Evolutionary conservation across 2,329 filamentous ascomycete genomes (phyloP), one percentile per base, ranked within the genome.

Genomic region (Fusarium tuaranense): DNA sequence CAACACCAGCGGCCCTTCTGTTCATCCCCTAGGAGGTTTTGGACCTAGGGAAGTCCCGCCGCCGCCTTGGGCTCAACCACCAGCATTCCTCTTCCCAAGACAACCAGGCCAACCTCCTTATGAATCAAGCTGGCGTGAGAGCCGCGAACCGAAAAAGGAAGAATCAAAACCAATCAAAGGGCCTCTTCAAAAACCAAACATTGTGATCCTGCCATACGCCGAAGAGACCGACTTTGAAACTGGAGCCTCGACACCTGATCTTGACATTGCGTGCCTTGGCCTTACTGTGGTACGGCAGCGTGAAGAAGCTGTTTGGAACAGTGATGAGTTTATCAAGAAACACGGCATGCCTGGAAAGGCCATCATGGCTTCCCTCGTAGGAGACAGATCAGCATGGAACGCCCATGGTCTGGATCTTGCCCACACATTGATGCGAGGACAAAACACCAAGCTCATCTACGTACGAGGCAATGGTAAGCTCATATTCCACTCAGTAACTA

Each of bases 321-420:
- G 53, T 2, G 72, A 74, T 14, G 9, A 34, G 0, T 72, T 69
- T 10, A 32, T 30, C 4, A 22, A 46, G 3, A 22, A 59, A 0
- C 59, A 30, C 0, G 32, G 16, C 1, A 58, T 67, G 5, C 62
- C 65, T 2, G 65, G 58, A 0, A 74, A 64, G 44, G 53, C 62
- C 3, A 74, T 74, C 5, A 72, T 74, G 38, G 71, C 68, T 0
- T 38, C 58, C 3, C 72, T 74, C 1, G 14, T 74, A 7, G 72
- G 72, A 0, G 72, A 74, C 2, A 69, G 38, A 25, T 68, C 68
- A 4, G 71, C 71, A 4, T 62, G 71, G n/a, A 64, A 69, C 2
- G 38, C 69, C 0, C 62, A 64, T 20, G 72, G 68, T 1, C 3
- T 74, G 1, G 68, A 74, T 8, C 25, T 74, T 1, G 68, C 68